These are phyloP conservation scores for Colletotrichum costaricense DNA, from an alignment of 2,329 filamentous ascomycete genomes.

Conservation along the genomic window DNA sequence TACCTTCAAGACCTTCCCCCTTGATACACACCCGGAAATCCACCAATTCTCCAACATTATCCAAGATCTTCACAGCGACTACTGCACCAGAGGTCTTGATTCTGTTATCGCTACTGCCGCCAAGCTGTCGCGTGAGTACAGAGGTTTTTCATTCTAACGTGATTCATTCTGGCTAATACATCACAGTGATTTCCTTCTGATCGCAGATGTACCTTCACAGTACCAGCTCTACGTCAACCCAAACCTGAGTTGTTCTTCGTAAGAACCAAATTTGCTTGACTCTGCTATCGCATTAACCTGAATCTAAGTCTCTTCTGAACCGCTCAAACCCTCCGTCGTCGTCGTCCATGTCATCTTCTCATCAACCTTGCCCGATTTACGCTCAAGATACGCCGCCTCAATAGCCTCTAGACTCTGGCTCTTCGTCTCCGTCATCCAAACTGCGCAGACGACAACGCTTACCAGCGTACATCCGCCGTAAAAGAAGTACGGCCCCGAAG, in stretches of 20 bases:
- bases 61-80: background rate
- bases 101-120: background rate
- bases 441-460: constrained; percentile 46
- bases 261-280: no score
- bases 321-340: no score
- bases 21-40: background rate
- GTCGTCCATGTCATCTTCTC: no score
- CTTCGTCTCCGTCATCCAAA: constrained; percentile 56
- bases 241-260: no score
- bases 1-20: background rate
- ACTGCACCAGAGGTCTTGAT: background rate
- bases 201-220: no score
- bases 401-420: constrained; percentile 54
- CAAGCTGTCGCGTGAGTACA: background rate
- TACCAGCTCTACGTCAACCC: no score
- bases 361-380: background rate
- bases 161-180: background rate
- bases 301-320: no score
- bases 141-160: no score
- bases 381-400: background rate
- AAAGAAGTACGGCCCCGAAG: constrained; percentile 57
- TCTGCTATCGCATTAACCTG: no score
- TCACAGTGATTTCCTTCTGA: background rate
- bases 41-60: background rate
- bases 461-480: constrained; percentile 53